Evolutionary conservation across 805 yeast genomes (phyloP), one percentile per base, ranked within the genome.

Genomic region (Lachancea sp.): DNA sequence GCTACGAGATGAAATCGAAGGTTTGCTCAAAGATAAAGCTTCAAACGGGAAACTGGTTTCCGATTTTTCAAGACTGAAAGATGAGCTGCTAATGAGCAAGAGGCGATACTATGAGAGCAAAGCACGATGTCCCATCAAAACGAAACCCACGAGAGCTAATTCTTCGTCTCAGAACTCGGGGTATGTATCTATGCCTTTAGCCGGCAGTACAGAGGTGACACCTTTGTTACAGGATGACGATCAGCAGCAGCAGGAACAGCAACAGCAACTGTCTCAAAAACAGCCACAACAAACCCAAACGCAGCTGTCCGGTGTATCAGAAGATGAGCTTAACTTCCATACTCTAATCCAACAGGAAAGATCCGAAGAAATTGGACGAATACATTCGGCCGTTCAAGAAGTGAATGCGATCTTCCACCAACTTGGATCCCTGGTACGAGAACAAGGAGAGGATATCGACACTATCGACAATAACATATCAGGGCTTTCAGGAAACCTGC

Each of bases 331-430:
- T 17, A 83, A 77, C 47, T 77, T 78, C 46, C 90, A 84, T 50
- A 52, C 75, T 1, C 58, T 78, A 1, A 60, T 83, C 4, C 78
- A 88, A 2, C 76, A 78, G 42, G 90, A 86, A 53, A 67, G 96
- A 41, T 80, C 83, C 39, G 65, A 75, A 18, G 92, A 86, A 46
- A 83, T 89, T 23, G 68, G 70, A 22, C 78, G 76, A 45, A 80
- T 88, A 7, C 79, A 82, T 31, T 76, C 77, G 30, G 95, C 95
- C 0, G 86, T 88, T 8, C 74, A 71, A 39, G 96, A 89, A 49
- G 85, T 89, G 30, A 88, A 89, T 59, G 72, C 87, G 8, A 88
- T 89, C 3, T 88, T 87, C 59, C 78, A 78, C 49, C 95, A 88
- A 52, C 61, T 89, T 42, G 87, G 88, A 12, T 72, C 77, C 28